phyloP scores from a whole-genome alignment of 192 early-diverging fungal species.

The Coemansia sp. region DNA sequence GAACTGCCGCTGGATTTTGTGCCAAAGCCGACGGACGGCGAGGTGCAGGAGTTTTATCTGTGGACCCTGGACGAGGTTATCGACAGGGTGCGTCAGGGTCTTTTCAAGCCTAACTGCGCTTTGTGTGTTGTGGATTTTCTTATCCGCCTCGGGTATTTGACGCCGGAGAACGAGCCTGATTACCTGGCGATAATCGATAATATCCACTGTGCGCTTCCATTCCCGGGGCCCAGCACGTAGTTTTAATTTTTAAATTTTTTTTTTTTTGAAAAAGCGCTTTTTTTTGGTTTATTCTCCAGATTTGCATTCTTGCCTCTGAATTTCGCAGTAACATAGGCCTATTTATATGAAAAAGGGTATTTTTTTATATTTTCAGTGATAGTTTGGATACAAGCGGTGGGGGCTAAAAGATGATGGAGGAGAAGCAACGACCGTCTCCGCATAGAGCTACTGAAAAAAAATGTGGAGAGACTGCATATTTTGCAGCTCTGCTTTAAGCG shows the following conservation, averaged over 20 bases:
- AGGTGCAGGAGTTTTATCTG: conserved; percentile 79
- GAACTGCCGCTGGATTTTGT: conserved; percentile 62
- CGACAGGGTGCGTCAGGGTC: conserved; percentile 40
- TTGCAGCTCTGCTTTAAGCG: no score
- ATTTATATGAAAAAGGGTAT: no score
- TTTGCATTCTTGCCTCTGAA: no score
- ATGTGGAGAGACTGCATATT: no score
- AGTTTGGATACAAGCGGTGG: no score
- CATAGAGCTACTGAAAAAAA: no score
- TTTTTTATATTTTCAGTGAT: no score
- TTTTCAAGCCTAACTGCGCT: conserved; percentile 87
- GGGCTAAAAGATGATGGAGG: no score
- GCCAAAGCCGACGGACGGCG: conserved; percentile 78
- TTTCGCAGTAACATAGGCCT: no score
- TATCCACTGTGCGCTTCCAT: conserved; percentile 66
- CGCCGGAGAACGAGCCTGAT: conserved; percentile 77
- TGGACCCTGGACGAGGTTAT: conserved; percentile 62
- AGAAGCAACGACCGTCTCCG: no score
- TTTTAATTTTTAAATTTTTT: background rate
- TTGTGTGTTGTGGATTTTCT: conserved; percentile 80
- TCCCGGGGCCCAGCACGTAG: conserved; percentile 58
- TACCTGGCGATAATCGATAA: conserved; percentile 70
- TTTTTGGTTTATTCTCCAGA: background rate
- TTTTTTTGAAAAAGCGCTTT: background rate
- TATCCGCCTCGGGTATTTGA: conserved; percentile 71